Conservation (phyloP, 805 yeast genomes). For the Lachancea kluyveri region DNA sequence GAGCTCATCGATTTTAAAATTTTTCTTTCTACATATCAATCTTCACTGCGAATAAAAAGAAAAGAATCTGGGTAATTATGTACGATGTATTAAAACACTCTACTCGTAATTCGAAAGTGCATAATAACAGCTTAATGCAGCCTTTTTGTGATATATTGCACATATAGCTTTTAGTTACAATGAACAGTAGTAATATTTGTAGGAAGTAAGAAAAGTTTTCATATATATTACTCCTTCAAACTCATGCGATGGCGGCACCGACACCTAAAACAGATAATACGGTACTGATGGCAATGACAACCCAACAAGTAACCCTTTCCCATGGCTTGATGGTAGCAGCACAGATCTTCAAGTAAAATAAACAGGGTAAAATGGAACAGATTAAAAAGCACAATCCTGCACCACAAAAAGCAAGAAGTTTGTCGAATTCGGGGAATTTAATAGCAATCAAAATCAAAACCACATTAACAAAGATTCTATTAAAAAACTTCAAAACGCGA, state of each 20-base stretch:
- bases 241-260: slow-evolving; percentile 41
- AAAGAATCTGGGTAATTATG: too few species aligned
- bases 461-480: slow-evolving; percentile 46
- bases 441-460: slow-evolving; percentile 55
- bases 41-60: too few species aligned
- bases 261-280: slow-evolving; percentile 55
- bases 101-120: too few species aligned
- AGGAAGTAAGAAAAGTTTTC: too few species aligned
- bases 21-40: too few species aligned
- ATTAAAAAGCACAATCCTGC: slow-evolving; percentile 73
- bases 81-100: too few species aligned
- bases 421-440: slow-evolving; percentile 71
- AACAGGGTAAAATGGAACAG: slow-evolving; percentile 71
- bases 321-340: slow-evolving; percentile 34
- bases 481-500: slow-evolving; percentile 15
- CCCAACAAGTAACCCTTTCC: slow-evolving; percentile 36
- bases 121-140: too few species aligned
- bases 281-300: slow-evolving; percentile 40
- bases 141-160: too few species aligned
- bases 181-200: too few species aligned
- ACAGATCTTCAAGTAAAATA: slow-evolving; percentile 61
- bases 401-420: slow-evolving; percentile 75
- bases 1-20: too few species aligned
- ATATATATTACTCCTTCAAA: too few species aligned
- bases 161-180: too few species aligned